Evolutionary conservation across 176 grass and related monocot genomes (phyloP).

Genomic region (Guadua angustifolia): DNA sequence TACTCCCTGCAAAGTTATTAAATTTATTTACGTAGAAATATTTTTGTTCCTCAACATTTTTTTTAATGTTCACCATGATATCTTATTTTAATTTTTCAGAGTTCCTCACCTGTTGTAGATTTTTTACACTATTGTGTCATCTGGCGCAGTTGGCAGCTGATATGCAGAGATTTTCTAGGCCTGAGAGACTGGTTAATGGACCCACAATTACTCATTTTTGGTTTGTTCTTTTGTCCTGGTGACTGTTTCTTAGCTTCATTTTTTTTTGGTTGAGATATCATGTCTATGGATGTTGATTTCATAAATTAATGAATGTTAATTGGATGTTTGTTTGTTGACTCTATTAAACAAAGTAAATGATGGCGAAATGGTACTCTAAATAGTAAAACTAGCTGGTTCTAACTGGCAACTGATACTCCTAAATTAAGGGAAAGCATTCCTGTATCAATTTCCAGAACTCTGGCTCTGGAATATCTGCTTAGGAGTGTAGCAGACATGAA

Average conservation of each 20-base stretch:
- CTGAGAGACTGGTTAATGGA: slow-evolving; percentile 95
- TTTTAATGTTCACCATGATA: neutral
- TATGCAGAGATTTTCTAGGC: slow-evolving; percentile 97
- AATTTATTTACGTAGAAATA: neutral
- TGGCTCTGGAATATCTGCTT: slow-evolving; percentile 5
- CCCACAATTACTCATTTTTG: slow-evolving; percentile 97
- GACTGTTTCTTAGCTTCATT: slow-evolving; percentile 33
- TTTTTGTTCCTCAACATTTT: slow-evolving; percentile 11
- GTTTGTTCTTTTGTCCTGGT: slow-evolving; percentile 56
- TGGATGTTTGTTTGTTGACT: slow-evolving; percentile 1
- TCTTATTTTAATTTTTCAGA: neutral
- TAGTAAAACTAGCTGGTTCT: slow-evolving; percentile 27
- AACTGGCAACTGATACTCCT: neutral
- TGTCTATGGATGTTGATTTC: neutral
- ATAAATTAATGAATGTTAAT: slow-evolving; percentile 1
- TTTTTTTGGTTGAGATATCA: slow-evolving; percentile 9
- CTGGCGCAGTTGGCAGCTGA: slow-evolving; percentile 87
- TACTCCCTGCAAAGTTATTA: neutral
- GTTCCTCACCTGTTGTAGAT: slow-evolving; percentile 27
- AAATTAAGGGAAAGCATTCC: slow-evolving; percentile 2
- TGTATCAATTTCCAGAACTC: neutral
- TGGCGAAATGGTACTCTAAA: neutral
- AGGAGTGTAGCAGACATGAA: slow-evolving; percentile 23
- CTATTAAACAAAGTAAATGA: slow-evolving; percentile 3
- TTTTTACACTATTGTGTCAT: slow-evolving; percentile 47